Conservation (phyloP, 2,329 filamentous ascomycete species). For the Daldinia sp. region DNA sequence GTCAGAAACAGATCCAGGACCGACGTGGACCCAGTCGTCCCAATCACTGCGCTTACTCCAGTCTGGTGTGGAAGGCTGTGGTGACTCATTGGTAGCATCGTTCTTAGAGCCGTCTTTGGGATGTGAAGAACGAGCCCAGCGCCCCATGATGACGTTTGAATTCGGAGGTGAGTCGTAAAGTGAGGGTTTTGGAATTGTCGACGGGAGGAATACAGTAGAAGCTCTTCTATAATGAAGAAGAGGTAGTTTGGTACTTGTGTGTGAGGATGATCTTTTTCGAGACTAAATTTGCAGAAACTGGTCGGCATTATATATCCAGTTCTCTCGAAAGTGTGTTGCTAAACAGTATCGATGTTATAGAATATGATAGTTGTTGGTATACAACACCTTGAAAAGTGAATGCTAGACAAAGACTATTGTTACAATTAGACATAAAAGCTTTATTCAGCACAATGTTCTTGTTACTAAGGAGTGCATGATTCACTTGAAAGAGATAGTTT, state of each 20-base stretch:
- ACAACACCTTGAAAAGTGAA: neutral
- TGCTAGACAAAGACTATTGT: neutral
- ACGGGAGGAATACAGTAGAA: neutral
- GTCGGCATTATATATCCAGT: neutral
- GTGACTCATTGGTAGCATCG: neutral
- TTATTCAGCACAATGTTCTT: neutral
- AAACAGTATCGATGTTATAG: neutral
- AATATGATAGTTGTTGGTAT: neutral
- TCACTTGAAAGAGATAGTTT: neutral
- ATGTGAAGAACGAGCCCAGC: neutral
- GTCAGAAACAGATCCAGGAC: neutral
- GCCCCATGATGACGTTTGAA: neutral
- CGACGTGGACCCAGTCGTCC: neutral
- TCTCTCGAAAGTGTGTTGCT: neutral
- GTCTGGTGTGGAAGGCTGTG: neutral
- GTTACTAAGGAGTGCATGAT: neutral
- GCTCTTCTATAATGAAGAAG: neutral
- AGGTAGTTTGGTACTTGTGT: neutral
- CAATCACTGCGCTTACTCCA: neutral
- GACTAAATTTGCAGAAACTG: neutral
- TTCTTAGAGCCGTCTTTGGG: neutral
- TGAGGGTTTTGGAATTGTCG: neutral
- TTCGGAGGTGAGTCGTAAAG: neutral
- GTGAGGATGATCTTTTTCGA: constrained; percentile 4
- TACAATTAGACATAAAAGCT: neutral